A percentile compares a stretch with the other conserved stretches of the same genome.
Conservation (phyloP, 805 yeast genomes). For the Candida yuanshanica region DNA sequence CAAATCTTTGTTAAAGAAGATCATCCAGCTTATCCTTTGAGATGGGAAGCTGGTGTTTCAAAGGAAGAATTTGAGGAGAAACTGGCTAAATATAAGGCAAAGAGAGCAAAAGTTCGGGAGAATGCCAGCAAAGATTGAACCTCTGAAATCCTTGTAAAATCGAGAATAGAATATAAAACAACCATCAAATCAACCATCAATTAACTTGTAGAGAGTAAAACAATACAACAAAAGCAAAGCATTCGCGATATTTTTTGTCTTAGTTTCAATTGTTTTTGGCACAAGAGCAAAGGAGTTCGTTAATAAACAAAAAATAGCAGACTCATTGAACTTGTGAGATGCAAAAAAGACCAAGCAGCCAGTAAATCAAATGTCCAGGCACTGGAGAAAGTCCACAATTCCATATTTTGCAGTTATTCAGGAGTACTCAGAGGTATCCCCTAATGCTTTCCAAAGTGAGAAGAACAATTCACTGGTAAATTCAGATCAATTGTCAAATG, state of each 20-base stretch:
- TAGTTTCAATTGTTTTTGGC: too few species aligned
- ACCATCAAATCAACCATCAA: too few species aligned
- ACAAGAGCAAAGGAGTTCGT: too few species aligned
- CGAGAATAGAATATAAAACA: too few species aligned
- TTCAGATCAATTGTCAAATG: slow-evolving; percentile 1
- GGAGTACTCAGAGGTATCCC: slow-evolving; percentile 4
- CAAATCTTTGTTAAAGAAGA: slow-evolving; percentile 11
- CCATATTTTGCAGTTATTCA: slow-evolving; percentile 23
- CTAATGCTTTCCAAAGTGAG: neutral
- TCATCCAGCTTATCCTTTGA: slow-evolving; percentile 19
- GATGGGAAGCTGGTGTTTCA: slow-evolving; percentile 18
- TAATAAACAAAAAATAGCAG: too few species aligned
- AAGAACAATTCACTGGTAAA: neutral
- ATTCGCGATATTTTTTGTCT: too few species aligned
- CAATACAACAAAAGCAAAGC: too few species aligned
- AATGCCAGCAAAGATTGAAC: neutral
- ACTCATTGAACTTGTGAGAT: too few species aligned
- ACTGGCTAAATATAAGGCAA: neutral
- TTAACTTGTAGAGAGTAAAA: too few species aligned
- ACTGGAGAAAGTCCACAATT: slow-evolving; percentile 18
- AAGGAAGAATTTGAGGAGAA: slow-evolving; percentile 24
- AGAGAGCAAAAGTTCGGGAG: neutral
- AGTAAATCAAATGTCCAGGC: slow-evolving; percentile 13
- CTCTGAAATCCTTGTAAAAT: too few species aligned
- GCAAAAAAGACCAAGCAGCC: too few species aligned